Percentiles rank a stretch among this genome's conserved stretches.
Evolutionary conservation across 371 early-diverging fungal genomes (phyloP).

Genomic region (Mucor racemosus): DNA sequence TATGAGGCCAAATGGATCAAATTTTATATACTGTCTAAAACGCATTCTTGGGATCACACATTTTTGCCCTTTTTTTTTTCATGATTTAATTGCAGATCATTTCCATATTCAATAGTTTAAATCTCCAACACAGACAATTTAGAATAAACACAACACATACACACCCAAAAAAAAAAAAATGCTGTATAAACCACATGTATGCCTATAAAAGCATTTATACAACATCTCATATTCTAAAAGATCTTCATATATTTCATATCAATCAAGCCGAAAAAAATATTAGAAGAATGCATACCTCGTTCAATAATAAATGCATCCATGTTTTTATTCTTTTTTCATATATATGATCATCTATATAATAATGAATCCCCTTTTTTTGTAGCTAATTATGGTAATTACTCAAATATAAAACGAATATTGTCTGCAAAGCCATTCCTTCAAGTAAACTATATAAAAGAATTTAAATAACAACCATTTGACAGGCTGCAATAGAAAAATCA

Average conservation of each 20-base stretch:
- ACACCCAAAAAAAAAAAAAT: no score
- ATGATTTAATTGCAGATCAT: background rate
- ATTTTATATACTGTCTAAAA: conserved; percentile 5
- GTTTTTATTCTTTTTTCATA: background rate
- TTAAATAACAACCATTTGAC: background rate
- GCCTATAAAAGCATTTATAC: background rate
- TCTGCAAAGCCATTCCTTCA: background rate
- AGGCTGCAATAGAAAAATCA: background rate
- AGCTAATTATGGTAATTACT: no score
- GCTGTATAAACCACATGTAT: background rate
- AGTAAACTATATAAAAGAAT: background rate
- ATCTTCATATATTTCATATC: background rate
- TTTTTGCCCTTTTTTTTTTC: conserved; percentile 6
- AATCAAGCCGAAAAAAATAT: background rate
- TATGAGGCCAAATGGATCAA: background rate
- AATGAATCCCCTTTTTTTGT: background rate
- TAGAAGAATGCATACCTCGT: conserved; percentile 48
- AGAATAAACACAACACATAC: no score
- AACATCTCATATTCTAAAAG: background rate
- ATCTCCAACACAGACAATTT: background rate
- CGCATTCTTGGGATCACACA: conserved; percentile 7
- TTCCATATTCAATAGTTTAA: background rate
- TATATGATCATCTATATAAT: background rate
- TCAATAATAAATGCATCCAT: conserved; percentile 53
- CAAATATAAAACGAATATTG: background rate